Conservation (phyloP, 106 monocot genomes). For the Apostasia shenzhenica region DNA sequence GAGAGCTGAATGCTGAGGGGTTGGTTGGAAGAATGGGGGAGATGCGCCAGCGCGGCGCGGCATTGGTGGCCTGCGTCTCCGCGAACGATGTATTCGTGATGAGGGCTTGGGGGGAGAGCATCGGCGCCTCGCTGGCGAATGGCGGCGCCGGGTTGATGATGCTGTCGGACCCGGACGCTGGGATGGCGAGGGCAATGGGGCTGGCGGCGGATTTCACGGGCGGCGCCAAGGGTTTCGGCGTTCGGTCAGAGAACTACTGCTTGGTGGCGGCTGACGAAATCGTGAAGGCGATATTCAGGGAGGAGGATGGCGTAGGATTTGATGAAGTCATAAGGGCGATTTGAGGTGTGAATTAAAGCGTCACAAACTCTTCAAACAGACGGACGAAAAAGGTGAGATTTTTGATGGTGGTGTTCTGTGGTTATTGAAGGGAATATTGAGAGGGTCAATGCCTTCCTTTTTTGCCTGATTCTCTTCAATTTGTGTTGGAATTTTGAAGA, state of each 20-base stretch:
- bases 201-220: conserved; percentile 12
- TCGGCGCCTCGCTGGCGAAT: background rate
- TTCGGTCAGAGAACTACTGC: conserved; percentile 16
- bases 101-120: conserved; percentile 26
- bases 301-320: background rate
- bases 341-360: background rate
- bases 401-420: conserved; percentile 1
- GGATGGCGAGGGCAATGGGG: conserved; percentile 16
- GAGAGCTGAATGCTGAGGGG: background rate
- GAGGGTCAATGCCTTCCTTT: background rate
- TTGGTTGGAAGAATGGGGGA: conserved; percentile 5
- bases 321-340: conserved; percentile 11
- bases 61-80: conserved; percentile 16
- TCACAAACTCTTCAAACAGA: too few species aligned
- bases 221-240: conserved; percentile 13
- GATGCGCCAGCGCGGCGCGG: conserved; percentile 1
- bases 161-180: conserved; percentile 21
- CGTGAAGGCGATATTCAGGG: conserved; percentile 9
- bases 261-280: conserved; percentile 11
- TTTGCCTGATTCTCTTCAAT: background rate
- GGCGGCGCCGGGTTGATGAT: conserved; percentile 11
- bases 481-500: background rate
- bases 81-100: conserved; percentile 30
- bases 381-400: background rate
- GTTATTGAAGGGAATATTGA: background rate